A percentile compares a stretch with the other conserved stretches of the same genome.
Evolutionary conservation across 2,329 filamentous ascomycete genomes (phyloP).

Genomic region (Paraphoma chrysanthemicola): DNA sequence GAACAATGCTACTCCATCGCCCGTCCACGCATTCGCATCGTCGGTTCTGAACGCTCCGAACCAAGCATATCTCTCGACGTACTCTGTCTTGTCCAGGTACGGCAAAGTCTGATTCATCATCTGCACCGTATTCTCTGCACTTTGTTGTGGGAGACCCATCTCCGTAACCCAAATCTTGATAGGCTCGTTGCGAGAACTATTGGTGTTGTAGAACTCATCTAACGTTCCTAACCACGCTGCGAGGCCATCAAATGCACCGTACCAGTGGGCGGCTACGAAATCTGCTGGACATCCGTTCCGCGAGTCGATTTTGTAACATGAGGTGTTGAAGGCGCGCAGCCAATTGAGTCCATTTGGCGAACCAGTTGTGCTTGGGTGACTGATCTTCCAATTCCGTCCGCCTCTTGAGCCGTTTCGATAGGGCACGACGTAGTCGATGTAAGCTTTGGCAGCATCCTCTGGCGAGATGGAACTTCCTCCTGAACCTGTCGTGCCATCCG

Average conservation of each 20-base stretch:
- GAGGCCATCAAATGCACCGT: slow-evolving; percentile 72
- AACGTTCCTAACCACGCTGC: slow-evolving; percentile 70
- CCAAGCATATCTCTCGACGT: slow-evolving; percentile 48
- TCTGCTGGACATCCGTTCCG: slow-evolving; percentile 56
- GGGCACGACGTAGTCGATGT: slow-evolving; percentile 75
- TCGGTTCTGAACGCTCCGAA: slow-evolving; percentile 43
- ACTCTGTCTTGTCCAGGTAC: slow-evolving; percentile 70
- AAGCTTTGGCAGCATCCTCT: slow-evolving; percentile 68
- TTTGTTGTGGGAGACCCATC: slow-evolving; percentile 67
- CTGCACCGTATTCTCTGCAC: slow-evolving; percentile 63
- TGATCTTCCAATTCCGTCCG: slow-evolving; percentile 65
- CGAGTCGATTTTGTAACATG: slow-evolving; percentile 54
- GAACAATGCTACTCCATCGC: slow-evolving; percentile 43
- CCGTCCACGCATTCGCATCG: slow-evolving; percentile 47
- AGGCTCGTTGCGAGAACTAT: slow-evolving; percentile 55
- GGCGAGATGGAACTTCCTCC: slow-evolving; percentile 72
- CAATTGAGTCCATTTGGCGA: slow-evolving; percentile 68
- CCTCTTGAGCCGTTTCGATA: slow-evolving; percentile 60
- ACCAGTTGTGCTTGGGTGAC: slow-evolving; percentile 74
- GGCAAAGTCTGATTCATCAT: slow-evolving; percentile 75
- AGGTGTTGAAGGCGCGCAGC: slow-evolving; percentile 70
- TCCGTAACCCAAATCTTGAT: slow-evolving; percentile 77
- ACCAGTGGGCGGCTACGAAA: slow-evolving; percentile 62
- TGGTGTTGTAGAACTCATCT: slow-evolving; percentile 55
- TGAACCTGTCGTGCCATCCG: slow-evolving; percentile 64